A percentile compares a stretch with the other conserved stretches of the same genome.
These are phyloP conservation scores for Pseudogymnoascus sp. DNA, from an alignment of 2,329 filamentous ascomycete species.

Conservation along the genomic window DNA sequence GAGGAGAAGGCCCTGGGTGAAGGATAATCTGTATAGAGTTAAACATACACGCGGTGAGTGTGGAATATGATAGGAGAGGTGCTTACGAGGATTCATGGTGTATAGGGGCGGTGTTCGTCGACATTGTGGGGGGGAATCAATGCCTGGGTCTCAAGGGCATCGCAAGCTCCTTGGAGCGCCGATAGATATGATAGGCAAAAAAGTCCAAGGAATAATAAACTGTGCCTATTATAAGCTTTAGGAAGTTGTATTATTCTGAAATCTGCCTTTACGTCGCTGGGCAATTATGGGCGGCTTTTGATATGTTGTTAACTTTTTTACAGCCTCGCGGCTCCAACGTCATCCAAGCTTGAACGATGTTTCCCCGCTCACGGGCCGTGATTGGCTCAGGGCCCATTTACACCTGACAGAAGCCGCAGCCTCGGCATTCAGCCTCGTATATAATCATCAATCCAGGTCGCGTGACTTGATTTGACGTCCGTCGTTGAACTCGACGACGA, in stretches of 20 bases:
- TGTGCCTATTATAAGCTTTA: not conserved
- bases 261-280: not conserved
- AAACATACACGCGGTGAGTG: not conserved
- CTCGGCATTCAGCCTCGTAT: constrained; percentile 6
- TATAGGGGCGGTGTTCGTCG: constrained; percentile 4
- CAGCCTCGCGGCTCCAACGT: constrained; percentile 3
- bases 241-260: not conserved
- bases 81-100: constrained; percentile 33
- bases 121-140: not conserved
- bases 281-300: not conserved
- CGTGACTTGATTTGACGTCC: constrained; percentile 5
- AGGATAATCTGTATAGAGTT: constrained; percentile 56
- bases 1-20: constrained; percentile 86
- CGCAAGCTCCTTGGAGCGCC: not conserved
- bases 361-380: not conserved
- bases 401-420: not conserved
- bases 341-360: not conserved
- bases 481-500: not conserved
- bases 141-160: not conserved
- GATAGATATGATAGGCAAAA: not conserved
- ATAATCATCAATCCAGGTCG: constrained; percentile 3
- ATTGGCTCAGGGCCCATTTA: not conserved
- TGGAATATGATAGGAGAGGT: constrained; percentile 9
- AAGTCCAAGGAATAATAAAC: not conserved
- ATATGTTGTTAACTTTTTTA: not conserved